A percentile compares a stretch with the other conserved stretches of the same genome.
These are phyloP conservation scores for Testicularia cyperi DNA, from an alignment of 1,284 basidiomycete genomes.

Conservation along the genomic window DNA sequence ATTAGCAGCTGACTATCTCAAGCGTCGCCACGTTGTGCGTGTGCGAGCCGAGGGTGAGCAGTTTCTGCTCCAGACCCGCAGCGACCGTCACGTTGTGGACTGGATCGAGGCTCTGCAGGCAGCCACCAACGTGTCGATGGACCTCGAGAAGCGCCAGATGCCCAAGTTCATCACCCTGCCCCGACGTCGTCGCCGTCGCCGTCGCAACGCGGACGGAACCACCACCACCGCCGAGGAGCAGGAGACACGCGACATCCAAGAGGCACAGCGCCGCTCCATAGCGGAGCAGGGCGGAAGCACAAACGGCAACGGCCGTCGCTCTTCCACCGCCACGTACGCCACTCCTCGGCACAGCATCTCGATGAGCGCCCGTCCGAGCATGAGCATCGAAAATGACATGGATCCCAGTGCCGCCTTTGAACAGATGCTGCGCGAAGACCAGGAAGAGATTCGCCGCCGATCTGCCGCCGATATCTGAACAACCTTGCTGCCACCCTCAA, in stretches of 20 bases:
- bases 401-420: constrained; percentile 46
- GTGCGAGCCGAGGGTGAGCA: constrained; percentile 92
- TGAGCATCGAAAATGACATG: constrained; percentile 32
- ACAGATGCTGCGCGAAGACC: constrained; percentile 50
- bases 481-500: no score
- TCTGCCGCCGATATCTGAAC: constrained; percentile 22
- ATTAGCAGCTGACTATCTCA: constrained; percentile 89
- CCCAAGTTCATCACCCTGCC: constrained; percentile 60
- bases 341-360: constrained; percentile 17
- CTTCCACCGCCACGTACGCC: neutral
- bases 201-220: constrained; percentile 34
- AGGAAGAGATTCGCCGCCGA: constrained; percentile 21
- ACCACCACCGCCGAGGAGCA: constrained; percentile 26
- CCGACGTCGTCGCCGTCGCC: constrained; percentile 47
- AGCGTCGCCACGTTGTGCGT: constrained; percentile 91
- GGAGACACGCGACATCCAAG: constrained; percentile 47
- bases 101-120: constrained; percentile 98
- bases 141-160: constrained; percentile 77
- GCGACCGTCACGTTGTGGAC: constrained; percentile 81
- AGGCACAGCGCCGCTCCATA: constrained; percentile 50
- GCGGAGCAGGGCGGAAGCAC: constrained; percentile 23
- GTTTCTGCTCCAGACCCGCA: constrained; percentile 87
- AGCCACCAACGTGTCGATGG: constrained; percentile 86
- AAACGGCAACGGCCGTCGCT: neutral
- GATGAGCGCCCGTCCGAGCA: constrained; percentile 11